Evolutionary conservation across 2,329 filamentous ascomycete species (phyloP), one percentile per base, ranked within the genome.

Genomic region (Huntiella bhutanensis): DNA sequence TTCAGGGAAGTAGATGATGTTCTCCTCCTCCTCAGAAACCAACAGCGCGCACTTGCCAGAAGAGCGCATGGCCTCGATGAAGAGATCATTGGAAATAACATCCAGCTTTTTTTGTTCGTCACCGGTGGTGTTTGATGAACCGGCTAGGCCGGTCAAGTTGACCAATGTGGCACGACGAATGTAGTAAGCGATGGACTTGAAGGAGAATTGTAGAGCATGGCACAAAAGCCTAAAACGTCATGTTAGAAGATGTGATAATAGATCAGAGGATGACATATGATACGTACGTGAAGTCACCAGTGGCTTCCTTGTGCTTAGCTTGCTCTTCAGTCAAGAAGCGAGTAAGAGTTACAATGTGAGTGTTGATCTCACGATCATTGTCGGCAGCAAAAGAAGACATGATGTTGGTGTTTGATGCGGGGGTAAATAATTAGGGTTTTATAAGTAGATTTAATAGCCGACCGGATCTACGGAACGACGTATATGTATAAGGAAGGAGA

Each of bases 101-200:
- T 98, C 91, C 52, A 98, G 83, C 69, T 98, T 98, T 77, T 98
- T 98, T 64, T 98, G 91, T 62, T 96, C 91, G 63, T 98, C 91
- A 53, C 91, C 91, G 3, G 91, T 96, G 46, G 73, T 84, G 67
- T 98, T 98, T 54, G 86, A 84, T 51, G 88, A 91, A 50, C 91
- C 91, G 52, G 91, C 91, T 42, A 98, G 77, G 51, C 91, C 91
- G 45, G 85, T 92, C 51, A 98, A 76, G 70, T 94, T 94, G 67
- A 96, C 88, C 53, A 98, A 70, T 17, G 85, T 88, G 33, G 88
- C 86, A 62, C 91, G 81, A 57, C 88, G 87, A 64, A 98, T 98
- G 71, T 95, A 98, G 73, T 96, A 94, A 56, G 91, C 85, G 63
- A 98, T 98, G 54, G 85, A 93, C 71, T 98, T 98, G 80, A 98